Evolutionary conservation across 768 basidiomycete species (phyloP), one percentile per base, ranked within the genome.

Genomic region (Boletus reticulatus): DNA sequence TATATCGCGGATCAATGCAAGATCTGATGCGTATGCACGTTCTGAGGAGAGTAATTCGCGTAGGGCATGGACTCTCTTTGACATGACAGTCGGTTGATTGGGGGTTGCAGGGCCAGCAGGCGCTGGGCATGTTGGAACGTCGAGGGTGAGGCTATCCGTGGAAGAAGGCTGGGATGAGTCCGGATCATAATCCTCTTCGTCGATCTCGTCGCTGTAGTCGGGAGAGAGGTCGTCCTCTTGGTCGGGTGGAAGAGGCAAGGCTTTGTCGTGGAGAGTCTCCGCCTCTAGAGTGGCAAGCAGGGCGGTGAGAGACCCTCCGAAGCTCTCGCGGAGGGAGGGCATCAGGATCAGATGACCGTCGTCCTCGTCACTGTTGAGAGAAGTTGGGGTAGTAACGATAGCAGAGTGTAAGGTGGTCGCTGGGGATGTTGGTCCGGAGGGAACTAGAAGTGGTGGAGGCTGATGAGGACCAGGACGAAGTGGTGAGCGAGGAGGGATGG

Each of bases 11-110:
- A 93, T 84, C 51, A 92, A 75, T 16, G 85, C 86, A 27, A 94
- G 76, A 76, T 93, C 92, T n/a, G 84, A 84, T 13, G 91, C 86
- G 70, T 92, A 92, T 1, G 88, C 87, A 27, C 88, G 78, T 65
- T 94, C 91, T 20, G 88, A 89, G 12, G 86, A 83, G 43, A 93
- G 78, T 27, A 94, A 72, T 60, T 94, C 92, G 48, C 83, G 80
- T 20, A 93, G 74, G 10, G 90, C 90, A 67, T 93, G 87, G 22
- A 83, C 79, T 37, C 92, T 81, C 72, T 92, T 92, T 27, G 85
- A 80, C 64, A 84, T 70, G 57, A 63, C 52, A 22, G 72, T 56
- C 45, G 70, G 69, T 54, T 59, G 75, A 20, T 72, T 64, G n/a
- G 73, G 65, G 13, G 67, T 63, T 37, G 56, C 42, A 38, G 62